Base-by-base conservation (phyloP, 2,329 filamentous ascomycete genomes). In the Trichoderma atrobrunneum region DNA sequence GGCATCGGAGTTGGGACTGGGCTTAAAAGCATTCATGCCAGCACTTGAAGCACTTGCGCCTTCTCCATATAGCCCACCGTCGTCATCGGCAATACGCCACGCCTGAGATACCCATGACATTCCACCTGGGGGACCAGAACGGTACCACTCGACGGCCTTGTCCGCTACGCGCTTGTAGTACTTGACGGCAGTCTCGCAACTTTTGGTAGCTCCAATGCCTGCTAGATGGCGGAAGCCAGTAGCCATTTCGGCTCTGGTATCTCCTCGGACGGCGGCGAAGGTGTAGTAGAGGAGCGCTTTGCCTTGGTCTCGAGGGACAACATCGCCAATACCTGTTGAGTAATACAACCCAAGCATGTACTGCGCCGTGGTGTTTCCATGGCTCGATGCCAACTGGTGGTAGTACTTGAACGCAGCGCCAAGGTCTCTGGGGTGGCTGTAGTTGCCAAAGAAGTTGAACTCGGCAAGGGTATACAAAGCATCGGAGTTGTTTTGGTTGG, bases 291-390 rank as follows among this genome's bases (percentile, higher is more conserved):
- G 85, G 77, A 98, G 86, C 4, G 96, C 94, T 81, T 94, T 95
- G 12, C 95, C 95, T 82, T 98, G 96, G 77, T 99, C 93, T 57
- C 89, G 88, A 79, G 93, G 89, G 7, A 97, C 93, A 1, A 91
- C 91, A 36, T 90, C 90, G 18, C 93, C 95, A 72, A 99, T 87
- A 0, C 96, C 96, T 0, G 96, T 99, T 43, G 95, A 95, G 82
- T 99, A 95, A 88, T 97, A 96, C 76, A 99, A 90, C 0, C 93
- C 96, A 61, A 98, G 80, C 95, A 99, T 98, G 82, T 97, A 92
- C 80, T 98, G 94, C 1, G 96, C 96, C 14, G 95, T 97, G 75
- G 90, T 92, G 81, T 99, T 98, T 59, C 95, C 96, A 75, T 92
- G 88, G 72, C 91, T 81, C 21, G 87, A 86, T 3, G 95, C 93